Conservation (phyloP, 1,284 basidiomycete species). For the Singerocomus inundabilis region DNA sequence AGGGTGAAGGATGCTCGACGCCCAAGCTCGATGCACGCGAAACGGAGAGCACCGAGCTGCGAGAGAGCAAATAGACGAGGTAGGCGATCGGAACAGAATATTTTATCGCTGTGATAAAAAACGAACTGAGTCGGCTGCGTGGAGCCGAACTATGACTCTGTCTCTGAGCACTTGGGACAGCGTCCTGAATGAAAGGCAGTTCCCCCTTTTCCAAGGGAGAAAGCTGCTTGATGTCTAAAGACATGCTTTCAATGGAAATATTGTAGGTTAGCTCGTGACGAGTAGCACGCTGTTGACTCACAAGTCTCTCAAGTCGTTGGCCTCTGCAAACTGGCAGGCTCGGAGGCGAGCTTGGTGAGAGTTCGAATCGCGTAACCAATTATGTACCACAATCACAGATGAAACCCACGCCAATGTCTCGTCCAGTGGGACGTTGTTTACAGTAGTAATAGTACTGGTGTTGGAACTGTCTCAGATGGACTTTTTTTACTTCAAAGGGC, state of each 20-base stretch:
- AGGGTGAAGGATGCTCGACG: constrained; percentile 5
- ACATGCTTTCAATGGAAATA: constrained; percentile 5
- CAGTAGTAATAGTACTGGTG: no score
- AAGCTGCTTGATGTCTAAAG: constrained; percentile 12
- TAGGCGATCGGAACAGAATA: constrained; percentile 21
- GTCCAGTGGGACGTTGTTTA: no score
- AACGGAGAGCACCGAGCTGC: constrained; percentile 1
- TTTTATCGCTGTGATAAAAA: constrained; percentile 19
- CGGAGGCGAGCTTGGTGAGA: no score
- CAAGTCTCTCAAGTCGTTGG: not conserved
- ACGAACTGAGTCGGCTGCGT: constrained; percentile 1
- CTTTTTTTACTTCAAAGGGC: not conserved
- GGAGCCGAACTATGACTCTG: not conserved
- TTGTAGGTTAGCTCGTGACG: not conserved
- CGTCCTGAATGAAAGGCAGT: constrained; percentile 13
- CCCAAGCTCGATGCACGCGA: not conserved
- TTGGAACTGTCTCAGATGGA: no score
- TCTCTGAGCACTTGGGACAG: not conserved
- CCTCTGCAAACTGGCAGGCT: not conserved
- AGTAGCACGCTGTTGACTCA: constrained; percentile 3
- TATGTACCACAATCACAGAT: no score
- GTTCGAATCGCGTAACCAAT: no score
- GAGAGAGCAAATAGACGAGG: constrained; percentile 21
- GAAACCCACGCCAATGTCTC: no score
- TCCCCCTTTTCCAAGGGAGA: constrained; percentile 20